Conservation (phyloP, 2,329 filamentous ascomycete species). For the Fusarium domesticum region DNA sequence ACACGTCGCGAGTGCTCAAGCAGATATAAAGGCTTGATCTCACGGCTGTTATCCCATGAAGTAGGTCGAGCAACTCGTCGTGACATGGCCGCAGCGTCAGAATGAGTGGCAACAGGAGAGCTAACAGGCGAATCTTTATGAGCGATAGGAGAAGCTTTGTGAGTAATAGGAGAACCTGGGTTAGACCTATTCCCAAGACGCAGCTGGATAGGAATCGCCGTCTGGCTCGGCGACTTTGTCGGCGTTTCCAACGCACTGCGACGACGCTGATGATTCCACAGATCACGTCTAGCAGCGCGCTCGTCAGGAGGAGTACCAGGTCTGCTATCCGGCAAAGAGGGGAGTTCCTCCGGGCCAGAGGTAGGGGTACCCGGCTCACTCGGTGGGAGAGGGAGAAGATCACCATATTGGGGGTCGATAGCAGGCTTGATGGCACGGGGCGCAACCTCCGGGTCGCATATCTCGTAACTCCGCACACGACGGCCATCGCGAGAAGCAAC, state of each 20-base stretch:
- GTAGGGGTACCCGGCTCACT: conserved; percentile 53
- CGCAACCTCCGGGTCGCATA: conserved; percentile 57
- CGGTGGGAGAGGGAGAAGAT: conserved; percentile 62
- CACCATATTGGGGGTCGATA: conserved; percentile 64
- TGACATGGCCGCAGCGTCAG: conserved; percentile 32
- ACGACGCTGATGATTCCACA: conserved; percentile 45
- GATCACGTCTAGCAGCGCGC: conserved; percentile 40
- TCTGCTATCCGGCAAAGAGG: conserved; percentile 57
- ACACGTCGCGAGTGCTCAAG: conserved; percentile 60
- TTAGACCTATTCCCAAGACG: conserved; percentile 48
- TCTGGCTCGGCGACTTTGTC: conserved; percentile 52
- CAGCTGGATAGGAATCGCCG: conserved; percentile 56
- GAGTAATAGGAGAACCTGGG: conserved; percentile 42
- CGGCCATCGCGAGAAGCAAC: conserved; percentile 21
- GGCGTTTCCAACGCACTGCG: conserved; percentile 48
- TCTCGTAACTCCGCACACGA: conserved; percentile 32
- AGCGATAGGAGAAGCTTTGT: conserved; percentile 41
- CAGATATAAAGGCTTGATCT: conserved; percentile 79
- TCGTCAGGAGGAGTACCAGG: conserved; percentile 55
- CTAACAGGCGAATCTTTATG: conserved; percentile 39
- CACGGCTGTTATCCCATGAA: conserved; percentile 62
- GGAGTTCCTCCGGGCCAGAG: conserved; percentile 40
- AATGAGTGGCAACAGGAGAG: conserved; percentile 33
- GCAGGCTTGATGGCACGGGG: conserved; percentile 59
- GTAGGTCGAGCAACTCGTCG: conserved; percentile 49